Evolutionary conservation across 228 moss, liverwort and hornwort genomes (phyloP), one percentile per base, ranked within the genome.

Genomic region (Sphagnum fallax): DNA sequence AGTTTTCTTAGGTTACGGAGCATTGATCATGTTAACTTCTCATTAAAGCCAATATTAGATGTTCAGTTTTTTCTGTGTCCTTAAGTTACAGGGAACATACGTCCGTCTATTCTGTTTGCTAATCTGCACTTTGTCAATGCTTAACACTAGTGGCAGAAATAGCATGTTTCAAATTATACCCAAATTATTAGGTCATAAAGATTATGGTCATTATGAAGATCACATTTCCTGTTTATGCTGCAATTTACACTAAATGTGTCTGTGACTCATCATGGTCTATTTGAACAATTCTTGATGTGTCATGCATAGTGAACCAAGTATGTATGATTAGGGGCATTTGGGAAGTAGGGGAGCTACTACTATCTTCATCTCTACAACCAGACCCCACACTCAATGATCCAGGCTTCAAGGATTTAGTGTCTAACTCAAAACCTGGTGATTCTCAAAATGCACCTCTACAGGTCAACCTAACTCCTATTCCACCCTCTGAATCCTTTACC

Each of bases 301-400:
- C 32, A 32, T 32, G 2, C 32, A 32, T 32, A 32, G 32, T 32
- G 32, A 32, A 32, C 32, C 32, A 32, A 1, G 1, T 1, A 32
- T 32, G 32, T 32, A 32, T 32, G 32, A 2, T 32, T 32, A 32
- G 32, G 32, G 52, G 67, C 51, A 12, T 12, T 8, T 63, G 63
- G 72, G 53, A 32, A 70, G 62, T 63, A 84, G 80, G 75, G 69
- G 71, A 77, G 63, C 75, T 84, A 61, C 65, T 80, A 60, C 13
- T 80, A 50, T 84, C 84, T 9, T 77, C 73, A 6, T 70, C 72
- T 53, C 65, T 83, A 61, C 70, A 68, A 57, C 84, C 75, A 10
- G 69, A 75, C 63, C 68, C 73, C 67, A 60, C 65, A 58, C 62
- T 60, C 47, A 62, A 78, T 14, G 67, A 69, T 62, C 65, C 75